phyloP scores from a whole-genome alignment of 257 asterid genomes.

The Scutellaria barbata region DNA sequence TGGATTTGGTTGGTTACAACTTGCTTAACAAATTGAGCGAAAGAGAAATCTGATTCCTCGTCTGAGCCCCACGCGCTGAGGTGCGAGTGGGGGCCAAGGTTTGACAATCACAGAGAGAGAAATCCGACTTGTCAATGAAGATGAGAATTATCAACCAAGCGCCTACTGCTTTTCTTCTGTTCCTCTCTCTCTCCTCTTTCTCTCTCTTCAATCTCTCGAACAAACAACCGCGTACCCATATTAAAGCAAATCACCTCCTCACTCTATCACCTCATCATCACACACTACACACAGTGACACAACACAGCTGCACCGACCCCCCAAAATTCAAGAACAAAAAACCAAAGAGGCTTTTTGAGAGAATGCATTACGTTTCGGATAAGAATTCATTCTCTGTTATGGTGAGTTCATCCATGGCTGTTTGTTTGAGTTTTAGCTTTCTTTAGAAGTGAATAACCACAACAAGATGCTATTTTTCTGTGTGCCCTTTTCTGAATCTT shows the following conservation, averaged over 20 bases:
- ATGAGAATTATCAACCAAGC: slow-evolving; percentile 42
- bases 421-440: slow-evolving; percentile 3
- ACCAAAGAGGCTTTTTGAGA: not conserved
- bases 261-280: slow-evolving; percentile 43
- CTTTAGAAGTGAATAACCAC: not conserved
- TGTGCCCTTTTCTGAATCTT: slow-evolving; percentile 19
- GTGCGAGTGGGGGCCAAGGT: slow-evolving; percentile 34
- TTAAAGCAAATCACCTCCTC: slow-evolving; percentile 34
- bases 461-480: not conserved
- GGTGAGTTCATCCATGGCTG: slow-evolving; percentile 36
- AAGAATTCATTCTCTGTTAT: slow-evolving; percentile 31
- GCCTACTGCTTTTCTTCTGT: slow-evolving; percentile 23
- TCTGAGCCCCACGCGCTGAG: slow-evolving; percentile 10
- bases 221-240: slow-evolving; percentile 39
- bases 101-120: slow-evolving; percentile 31
- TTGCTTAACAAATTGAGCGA: too few species aligned
- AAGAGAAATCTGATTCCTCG: not conserved
- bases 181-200: slow-evolving; percentile 29
- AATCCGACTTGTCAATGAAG: slow-evolving; percentile 32
- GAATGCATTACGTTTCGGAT: slow-evolving; percentile 35
- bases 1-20: too few species aligned
- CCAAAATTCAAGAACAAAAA: slow-evolving; percentile 16
- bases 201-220: slow-evolving; percentile 17
- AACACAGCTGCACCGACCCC: slow-evolving; percentile 1
- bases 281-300: slow-evolving; percentile 36